Evolutionary conservation across 2,329 filamentous ascomycete species (phyloP).

Genomic region (Fusarium ramigenum): DNA sequence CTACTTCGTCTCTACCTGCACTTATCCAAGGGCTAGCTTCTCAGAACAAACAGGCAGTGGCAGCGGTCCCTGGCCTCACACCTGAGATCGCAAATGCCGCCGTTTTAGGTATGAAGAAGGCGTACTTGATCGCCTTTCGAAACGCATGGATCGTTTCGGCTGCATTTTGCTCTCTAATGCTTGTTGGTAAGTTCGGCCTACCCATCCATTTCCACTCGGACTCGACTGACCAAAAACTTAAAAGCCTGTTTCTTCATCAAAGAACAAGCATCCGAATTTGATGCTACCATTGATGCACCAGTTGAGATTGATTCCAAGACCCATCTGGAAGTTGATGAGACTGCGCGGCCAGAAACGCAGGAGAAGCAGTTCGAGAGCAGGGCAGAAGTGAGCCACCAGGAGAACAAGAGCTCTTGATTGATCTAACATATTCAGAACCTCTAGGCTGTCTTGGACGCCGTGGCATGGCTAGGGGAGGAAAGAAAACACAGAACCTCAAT

Average conservation of each 20-base stretch:
- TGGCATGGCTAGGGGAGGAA: no score
- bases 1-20: not conserved
- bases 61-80: not conserved
- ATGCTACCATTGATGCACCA: not conserved
- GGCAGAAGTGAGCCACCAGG: not conserved
- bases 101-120: not conserved
- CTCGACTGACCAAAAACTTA: not conserved
- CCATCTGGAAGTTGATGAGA: not conserved
- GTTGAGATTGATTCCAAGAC: not conserved
- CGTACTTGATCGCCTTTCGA: not conserved
- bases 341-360: no score
- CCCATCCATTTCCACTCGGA: accelerated
- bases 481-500: no score
- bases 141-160: not conserved
- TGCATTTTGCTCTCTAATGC: not conserved
- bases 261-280: not conserved
- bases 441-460: not conserved
- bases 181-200: not conserved
- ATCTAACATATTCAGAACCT: not conserved
- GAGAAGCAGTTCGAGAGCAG: not conserved
- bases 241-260: not conserved
- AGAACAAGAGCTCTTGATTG: not conserved
- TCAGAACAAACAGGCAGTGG: not conserved
- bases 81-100: not conserved
- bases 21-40: not conserved